Conservation (phyloP, 805 yeast genomes). For the Zygosaccharomyces pseudorouxii region DNA sequence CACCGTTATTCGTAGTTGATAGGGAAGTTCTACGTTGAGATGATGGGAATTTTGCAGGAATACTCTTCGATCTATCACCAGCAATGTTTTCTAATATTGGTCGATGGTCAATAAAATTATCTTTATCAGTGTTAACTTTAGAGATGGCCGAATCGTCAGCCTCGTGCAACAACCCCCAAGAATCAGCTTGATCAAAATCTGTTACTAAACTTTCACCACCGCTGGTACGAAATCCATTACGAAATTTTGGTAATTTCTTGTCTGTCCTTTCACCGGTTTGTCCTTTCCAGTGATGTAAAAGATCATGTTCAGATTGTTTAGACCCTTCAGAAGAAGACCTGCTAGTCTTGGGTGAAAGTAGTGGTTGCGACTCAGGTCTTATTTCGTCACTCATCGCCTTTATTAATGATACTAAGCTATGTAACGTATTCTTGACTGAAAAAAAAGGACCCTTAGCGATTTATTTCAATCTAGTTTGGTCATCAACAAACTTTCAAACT, state of each 20-base stretch:
- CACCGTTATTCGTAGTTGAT: constrained; percentile 8
- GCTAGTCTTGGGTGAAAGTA: constrained; percentile 14
- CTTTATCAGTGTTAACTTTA: constrained; percentile 11
- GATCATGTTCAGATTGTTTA: constrained; percentile 2
- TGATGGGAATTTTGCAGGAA: constrained; percentile 3
- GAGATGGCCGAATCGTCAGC: constrained; percentile 16
- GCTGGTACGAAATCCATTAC: constrained; percentile 3
- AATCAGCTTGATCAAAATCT: constrained; percentile 33
- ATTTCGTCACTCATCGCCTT: not conserved
- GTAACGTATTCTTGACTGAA: not conserved
- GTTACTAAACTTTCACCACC: constrained; percentile 13
- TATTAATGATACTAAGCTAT: not conserved
- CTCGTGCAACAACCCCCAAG: constrained; percentile 35
- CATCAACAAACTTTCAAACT: not conserved
- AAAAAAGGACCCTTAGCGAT: not conserved
- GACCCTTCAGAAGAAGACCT: constrained; percentile 12
- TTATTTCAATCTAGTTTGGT: not conserved
- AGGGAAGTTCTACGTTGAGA: constrained; percentile 11
- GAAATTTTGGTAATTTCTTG: not conserved
- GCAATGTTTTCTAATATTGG: constrained; percentile 15
- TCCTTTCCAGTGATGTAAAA: constrained; percentile 1
- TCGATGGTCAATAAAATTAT: constrained; percentile 28
- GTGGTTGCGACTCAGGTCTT: constrained; percentile 7
- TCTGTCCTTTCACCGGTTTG: not conserved
- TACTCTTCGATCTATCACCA: constrained; percentile 12